Conservation (phyloP, 768 basidiomycete species). For the Serendipita sp. region DNA sequence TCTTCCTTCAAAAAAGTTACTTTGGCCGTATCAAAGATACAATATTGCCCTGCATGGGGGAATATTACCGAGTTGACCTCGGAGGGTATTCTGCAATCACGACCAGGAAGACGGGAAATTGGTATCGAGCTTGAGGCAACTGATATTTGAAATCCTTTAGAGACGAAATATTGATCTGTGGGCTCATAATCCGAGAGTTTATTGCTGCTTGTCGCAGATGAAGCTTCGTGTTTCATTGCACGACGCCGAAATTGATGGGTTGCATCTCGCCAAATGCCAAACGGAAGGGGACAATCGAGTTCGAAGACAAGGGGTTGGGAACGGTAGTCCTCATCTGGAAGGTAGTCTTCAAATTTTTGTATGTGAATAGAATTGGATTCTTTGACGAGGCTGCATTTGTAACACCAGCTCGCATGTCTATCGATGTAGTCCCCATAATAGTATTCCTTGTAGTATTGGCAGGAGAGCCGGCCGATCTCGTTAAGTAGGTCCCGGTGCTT, state of each 20-base stretch:
- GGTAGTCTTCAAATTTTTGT: conserved; percentile 29
- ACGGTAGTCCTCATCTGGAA: conserved; percentile 17
- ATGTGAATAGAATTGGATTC: conserved; percentile 17
- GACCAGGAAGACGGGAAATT: conserved; percentile 20
- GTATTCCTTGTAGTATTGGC: conserved; percentile 7
- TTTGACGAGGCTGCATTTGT: conserved; percentile 16
- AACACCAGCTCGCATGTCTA: conserved; percentile 10
- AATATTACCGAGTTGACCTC: neutral
- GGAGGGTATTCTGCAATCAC: conserved; percentile 15
- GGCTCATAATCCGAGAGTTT: conserved; percentile 10
- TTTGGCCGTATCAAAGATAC: conserved; percentile 14
- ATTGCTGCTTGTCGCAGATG: too few relatives aligned
- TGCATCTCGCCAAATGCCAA: conserved; percentile 28
- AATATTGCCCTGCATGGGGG: conserved; percentile 16
- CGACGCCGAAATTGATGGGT: conserved; percentile 20
- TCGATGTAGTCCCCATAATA: neutral
- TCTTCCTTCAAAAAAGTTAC: conserved; percentile 7
- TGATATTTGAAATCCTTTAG: conserved; percentile 11
- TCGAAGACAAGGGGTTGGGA: conserved; percentile 27
- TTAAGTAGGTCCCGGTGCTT: conserved; percentile 13
- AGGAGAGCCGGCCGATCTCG: conserved; percentile 7
- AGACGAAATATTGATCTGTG: neutral
- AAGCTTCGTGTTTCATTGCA: too few relatives aligned
- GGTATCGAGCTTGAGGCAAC: conserved; percentile 23
- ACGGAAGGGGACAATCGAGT: conserved; percentile 22